A percentile compares a stretch with the other conserved stretches of the same genome.
phyloP scores from a whole-genome alignment of 2,329 filamentous ascomycete genomes.

The Clonostachys solani region DNA sequence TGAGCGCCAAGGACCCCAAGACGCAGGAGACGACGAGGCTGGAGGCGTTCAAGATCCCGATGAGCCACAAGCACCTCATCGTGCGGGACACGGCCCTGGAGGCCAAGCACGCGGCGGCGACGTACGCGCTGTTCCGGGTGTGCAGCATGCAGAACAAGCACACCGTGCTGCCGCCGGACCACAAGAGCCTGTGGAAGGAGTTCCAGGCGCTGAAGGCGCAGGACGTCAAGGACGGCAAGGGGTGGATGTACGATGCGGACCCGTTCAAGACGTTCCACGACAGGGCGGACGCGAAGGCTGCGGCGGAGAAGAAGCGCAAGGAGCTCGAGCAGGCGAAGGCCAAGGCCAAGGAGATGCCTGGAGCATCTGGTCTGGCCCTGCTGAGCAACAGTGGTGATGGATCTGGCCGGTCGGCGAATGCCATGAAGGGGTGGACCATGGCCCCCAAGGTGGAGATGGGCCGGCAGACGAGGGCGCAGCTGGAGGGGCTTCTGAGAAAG shows the following conservation, averaged over 20 bases:
- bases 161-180: slow-evolving; percentile 87
- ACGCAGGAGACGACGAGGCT: slow-evolving; percentile 73
- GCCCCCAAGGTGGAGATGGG: slow-evolving; percentile 94
- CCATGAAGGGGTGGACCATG: slow-evolving; percentile 73
- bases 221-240: slow-evolving; percentile 71
- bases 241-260: slow-evolving; percentile 93
- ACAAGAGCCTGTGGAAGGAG: slow-evolving; percentile 87
- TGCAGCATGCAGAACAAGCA: slow-evolving; percentile 96
- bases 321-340: slow-evolving; percentile 65
- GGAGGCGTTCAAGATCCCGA: slow-evolving; percentile 78
- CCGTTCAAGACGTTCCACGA: slow-evolving; percentile 81
- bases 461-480: slow-evolving; percentile 68
- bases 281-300: slow-evolving; percentile 71
- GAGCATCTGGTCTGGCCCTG: slow-evolving; percentile 51
- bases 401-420: slow-evolving; percentile 22
- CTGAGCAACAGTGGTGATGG: slow-evolving; percentile 36
- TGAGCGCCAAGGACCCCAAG: slow-evolving; percentile 74
- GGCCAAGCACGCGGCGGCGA: slow-evolving; percentile 88
- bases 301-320: slow-evolving; percentile 73
- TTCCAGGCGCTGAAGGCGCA: slow-evolving; percentile 79
- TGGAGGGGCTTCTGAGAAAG: slow-evolving; percentile 75
- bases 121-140: slow-evolving; percentile 85
- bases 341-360: slow-evolving; percentile 61
- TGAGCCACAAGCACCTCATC: slow-evolving; percentile 71
- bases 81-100: slow-evolving; percentile 78